Evolutionary conservation across 805 yeast genomes (phyloP), one percentile per base, ranked within the genome.

Genomic region (Starmera pachycereana): DNA sequence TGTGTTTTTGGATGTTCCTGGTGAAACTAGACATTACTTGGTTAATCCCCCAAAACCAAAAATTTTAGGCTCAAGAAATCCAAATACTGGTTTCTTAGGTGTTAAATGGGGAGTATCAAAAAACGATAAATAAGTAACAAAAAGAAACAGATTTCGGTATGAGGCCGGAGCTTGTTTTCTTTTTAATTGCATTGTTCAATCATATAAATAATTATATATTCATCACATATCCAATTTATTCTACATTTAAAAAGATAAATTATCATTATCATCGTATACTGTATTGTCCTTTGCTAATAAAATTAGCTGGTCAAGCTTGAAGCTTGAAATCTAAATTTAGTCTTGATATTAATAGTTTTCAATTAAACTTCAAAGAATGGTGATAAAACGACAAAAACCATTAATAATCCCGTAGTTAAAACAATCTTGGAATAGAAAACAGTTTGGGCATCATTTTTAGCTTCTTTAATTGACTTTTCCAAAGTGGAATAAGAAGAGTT

Each of bases 51-150:
- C 62, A 61, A 66, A 66, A 54, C 56, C 71, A 51, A 61, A 66
- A 50, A 43, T 76, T 55, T 37, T 52, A 10, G 55, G 57, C 1
- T 40, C 65, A 35, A 54, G 55, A 22, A 57, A 53, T 39, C 64
- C 69, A 19, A 65, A 63, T 14, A 52, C 64, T 5, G 89, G 90
- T 2, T 81, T 85, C 53, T 65, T 86, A 44, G 95, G 95, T 28
- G 78, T 86, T 38, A 78, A 75, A 51, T 87, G 95, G 95, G 95
- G 95, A 1, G 27, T 22, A 22, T 84, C 89, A 32, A 78, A 72
- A 57, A 75, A 74, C 46, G 76, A 74, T 34, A 57, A 45, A 45
- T 19, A n/a, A 19, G 29, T 27, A 16, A 16, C 18, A 16, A 16
- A 16, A 16, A 16, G 18, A 16, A 4, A 16, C 18, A 16, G 18